Evolutionary conservation across 2,329 filamentous ascomycete species (phyloP).

Genomic region (Xylariales sp.): DNA sequence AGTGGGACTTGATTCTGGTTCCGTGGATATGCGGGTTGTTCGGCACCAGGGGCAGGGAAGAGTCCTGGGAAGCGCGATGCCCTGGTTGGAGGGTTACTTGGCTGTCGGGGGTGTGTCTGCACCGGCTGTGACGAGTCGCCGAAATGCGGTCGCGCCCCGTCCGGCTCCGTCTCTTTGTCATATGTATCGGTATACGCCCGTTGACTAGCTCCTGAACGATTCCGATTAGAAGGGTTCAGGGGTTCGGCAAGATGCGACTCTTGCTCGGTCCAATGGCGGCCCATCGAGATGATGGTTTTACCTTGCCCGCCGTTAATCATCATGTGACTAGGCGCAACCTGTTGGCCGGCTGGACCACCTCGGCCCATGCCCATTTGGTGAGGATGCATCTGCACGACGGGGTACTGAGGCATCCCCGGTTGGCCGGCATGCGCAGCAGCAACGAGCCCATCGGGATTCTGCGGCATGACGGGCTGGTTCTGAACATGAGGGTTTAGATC

Average conservation of each 20-base stretch:
- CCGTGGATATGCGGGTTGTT: constrained; percentile 38
- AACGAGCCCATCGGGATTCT: constrained; percentile 39
- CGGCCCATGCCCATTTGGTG: constrained; percentile 41
- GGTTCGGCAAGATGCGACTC: constrained; percentile 67
- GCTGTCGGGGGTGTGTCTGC: constrained; percentile 41
- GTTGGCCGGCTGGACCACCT: constrained; percentile 40
- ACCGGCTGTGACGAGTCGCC: constrained; percentile 37
- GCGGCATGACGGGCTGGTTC: constrained; percentile 36
- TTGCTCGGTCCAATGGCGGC: constrained; percentile 62
- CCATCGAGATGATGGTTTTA: constrained; percentile 50
- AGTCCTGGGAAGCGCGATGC: constrained; percentile 62
- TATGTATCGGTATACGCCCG: constrained; percentile 54
- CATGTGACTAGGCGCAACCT: constrained; percentile 40
- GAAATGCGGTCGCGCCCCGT: constrained; percentile 37
- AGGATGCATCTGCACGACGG: constrained; percentile 38
- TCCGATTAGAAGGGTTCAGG: constrained; percentile 55
- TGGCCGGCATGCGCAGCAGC: constrained; percentile 36
- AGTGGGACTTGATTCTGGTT: constrained; percentile 27
- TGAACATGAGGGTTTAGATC: constrained; percentile 38
- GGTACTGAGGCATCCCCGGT: constrained; percentile 37
- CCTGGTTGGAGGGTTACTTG: constrained; percentile 59
- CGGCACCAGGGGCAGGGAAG: constrained; percentile 51
- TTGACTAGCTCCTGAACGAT: constrained; percentile 50
- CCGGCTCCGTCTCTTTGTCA: constrained; percentile 63
- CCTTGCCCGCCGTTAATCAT: constrained; percentile 37